Conservation (phyloP, 2,329 filamentous ascomycete genomes). For the Chrysoporthe austroafricana region DNA sequence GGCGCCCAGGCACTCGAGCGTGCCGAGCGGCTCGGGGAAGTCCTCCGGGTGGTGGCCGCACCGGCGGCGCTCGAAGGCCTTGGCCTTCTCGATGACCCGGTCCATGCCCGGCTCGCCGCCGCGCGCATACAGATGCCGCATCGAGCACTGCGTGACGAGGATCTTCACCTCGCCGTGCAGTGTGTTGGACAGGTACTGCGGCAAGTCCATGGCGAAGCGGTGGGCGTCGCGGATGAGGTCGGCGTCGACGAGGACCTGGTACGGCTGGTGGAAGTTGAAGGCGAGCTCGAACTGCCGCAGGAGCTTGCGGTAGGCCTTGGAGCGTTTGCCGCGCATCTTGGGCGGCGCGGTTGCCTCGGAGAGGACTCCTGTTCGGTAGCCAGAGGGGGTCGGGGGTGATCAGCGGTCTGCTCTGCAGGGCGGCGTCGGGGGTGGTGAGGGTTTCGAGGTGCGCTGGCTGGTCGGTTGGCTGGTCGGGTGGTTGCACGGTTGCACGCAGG, state of each 20-base stretch:
- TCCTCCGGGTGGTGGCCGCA: slow-evolving; percentile 78
- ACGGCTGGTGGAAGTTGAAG: slow-evolving; percentile 91
- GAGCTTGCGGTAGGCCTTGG: slow-evolving; percentile 72
- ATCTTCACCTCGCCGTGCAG: slow-evolving; percentile 80
- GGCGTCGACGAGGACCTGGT: slow-evolving; percentile 89
- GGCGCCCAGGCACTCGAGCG: slow-evolving; percentile 70
- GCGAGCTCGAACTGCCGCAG: slow-evolving; percentile 89
- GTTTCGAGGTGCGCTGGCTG: neutral
- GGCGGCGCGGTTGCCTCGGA: neutral
- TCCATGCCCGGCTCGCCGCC: slow-evolving; percentile 57
- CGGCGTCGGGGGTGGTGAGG: neutral
- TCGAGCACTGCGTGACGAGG: slow-evolving; percentile 68
- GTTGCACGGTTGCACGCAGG: neutral
- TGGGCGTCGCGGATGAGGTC: slow-evolving; percentile 82
- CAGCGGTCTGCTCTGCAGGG: neutral
- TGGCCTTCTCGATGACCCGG: slow-evolving; percentile 73
- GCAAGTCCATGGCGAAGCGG: slow-evolving; percentile 87
- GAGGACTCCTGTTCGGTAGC: neutral
- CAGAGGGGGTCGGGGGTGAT: neutral
- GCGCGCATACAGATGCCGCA: slow-evolving; percentile 72
- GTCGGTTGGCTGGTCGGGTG: neutral
- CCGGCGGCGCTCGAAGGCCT: slow-evolving; percentile 71
- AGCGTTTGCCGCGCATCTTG: slow-evolving; percentile 55
- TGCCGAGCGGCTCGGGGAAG: slow-evolving; percentile 70
- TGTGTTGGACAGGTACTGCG: slow-evolving; percentile 28